A percentile compares a stretch with the other conserved stretches of the same genome.
Evolutionary conservation across 208 protist species (phyloP).

Genomic region (Leishmania gerbilli): DNA sequence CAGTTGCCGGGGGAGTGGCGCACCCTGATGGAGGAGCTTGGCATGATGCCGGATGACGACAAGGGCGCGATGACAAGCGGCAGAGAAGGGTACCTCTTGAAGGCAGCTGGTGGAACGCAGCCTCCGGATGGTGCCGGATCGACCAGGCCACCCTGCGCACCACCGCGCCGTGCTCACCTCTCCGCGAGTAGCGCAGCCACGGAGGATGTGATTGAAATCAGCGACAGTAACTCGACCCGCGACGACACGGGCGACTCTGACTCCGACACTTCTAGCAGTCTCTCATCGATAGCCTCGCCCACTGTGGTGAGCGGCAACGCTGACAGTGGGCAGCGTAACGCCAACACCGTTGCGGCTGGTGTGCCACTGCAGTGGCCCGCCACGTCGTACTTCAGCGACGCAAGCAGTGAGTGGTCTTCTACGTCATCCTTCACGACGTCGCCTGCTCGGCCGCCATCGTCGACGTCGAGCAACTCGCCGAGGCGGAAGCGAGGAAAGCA

Average conservation of each 20-base stretch:
- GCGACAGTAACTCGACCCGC: conserved; percentile 11
- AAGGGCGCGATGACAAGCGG: background rate
- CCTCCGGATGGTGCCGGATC: background rate
- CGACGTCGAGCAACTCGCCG: background rate
- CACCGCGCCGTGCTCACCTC: background rate
- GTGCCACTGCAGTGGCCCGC: conserved; percentile 17
- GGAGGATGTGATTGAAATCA: conserved; percentile 23
- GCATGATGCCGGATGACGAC: background rate
- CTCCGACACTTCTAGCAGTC: background rate
- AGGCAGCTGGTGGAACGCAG: background rate
- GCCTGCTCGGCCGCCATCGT: background rate
- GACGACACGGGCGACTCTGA: background rate
- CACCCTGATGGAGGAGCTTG: conserved; percentile 7
- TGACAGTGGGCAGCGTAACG: background rate
- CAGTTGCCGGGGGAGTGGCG: conserved; percentile 13
- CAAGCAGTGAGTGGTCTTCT: conserved; percentile 24
- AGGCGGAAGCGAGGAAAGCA: conserved; percentile 7
- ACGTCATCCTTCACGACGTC: conserved; percentile 13
- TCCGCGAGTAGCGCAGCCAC: background rate
- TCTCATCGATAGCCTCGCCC: background rate
- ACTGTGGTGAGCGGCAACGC: background rate
- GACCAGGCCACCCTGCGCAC: background rate
- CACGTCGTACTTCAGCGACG: conserved; percentile 32
- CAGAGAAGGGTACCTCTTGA: background rate
- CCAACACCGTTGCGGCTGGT: background rate